Percentiles rank a stretch among this genome's conserved stretches.
Conservation (phyloP, 1,139 yeast genomes). For the Yamadazyma mexicana region DNA sequence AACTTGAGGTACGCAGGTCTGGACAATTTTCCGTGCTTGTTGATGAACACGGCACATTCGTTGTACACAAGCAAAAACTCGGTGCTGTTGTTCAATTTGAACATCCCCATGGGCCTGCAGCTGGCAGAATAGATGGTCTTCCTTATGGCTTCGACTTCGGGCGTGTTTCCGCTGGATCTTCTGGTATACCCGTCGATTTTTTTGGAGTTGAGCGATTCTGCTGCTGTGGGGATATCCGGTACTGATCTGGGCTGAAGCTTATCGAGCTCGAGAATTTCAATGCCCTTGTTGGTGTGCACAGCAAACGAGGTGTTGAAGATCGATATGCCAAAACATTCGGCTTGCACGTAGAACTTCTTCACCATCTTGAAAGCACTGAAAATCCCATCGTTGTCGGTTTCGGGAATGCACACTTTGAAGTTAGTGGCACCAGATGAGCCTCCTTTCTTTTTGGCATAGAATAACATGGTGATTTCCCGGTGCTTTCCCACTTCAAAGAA, state of each 20-base stretch:
- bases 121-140: slow-evolving; percentile 34
- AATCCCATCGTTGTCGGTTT: slow-evolving; percentile 47
- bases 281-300: slow-evolving; percentile 67
- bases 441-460: slow-evolving; percentile 52
- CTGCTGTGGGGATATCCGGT: slow-evolving; percentile 42
- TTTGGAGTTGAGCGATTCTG: slow-evolving; percentile 13
- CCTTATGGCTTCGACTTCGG: slow-evolving; percentile 34
- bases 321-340: slow-evolving; percentile 57
- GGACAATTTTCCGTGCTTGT: slow-evolving; percentile 63
- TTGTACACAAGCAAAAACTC: slow-evolving; percentile 68
- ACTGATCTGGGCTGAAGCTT: slow-evolving; percentile 56
- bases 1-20: slow-evolving; percentile 59
- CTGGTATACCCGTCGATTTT: slow-evolving; percentile 36
- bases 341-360: slow-evolving; percentile 48
- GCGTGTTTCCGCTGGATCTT: slow-evolving; percentile 17
- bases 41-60: slow-evolving; percentile 70
- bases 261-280: slow-evolving; percentile 65
- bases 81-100: slow-evolving; percentile 52
- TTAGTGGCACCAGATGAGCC: slow-evolving; percentile 41
- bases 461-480: slow-evolving; percentile 57
- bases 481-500: slow-evolving; percentile 65
- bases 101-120: slow-evolving; percentile 61
- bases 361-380: slow-evolving; percentile 53
- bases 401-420: slow-evolving; percentile 54
- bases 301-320: slow-evolving; percentile 64